Conservation (phyloP, 805 yeast species). For the Kluyveromyces siamensis region DNA sequence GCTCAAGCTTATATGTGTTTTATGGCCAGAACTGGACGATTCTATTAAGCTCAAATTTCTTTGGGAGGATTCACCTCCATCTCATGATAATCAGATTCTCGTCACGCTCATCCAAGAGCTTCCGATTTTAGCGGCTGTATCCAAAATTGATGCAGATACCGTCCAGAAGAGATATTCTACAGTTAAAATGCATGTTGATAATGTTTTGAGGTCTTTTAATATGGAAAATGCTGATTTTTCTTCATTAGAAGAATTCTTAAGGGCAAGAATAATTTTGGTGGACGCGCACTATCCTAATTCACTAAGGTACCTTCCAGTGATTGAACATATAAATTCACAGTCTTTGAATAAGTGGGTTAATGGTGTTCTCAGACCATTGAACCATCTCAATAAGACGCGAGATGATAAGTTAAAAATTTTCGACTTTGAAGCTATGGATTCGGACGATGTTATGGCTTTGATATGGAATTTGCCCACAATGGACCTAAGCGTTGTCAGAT, state of each 20-base stretch:
- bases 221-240: constrained; percentile 2
- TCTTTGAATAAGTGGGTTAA: constrained; percentile 19
- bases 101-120: constrained; percentile 14
- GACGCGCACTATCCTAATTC: constrained; percentile 15
- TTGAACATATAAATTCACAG: not conserved
- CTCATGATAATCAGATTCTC: constrained; percentile 21
- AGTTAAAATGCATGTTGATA: constrained; percentile 10
- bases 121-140: constrained; percentile 13
- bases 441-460: constrained; percentile 8
- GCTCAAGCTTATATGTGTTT: constrained; percentile 16
- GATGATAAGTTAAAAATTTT: constrained; percentile 8
- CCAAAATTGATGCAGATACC: constrained; percentile 15
- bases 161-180: constrained; percentile 8
- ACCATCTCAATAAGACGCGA: constrained; percentile 16
- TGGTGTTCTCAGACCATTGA: constrained; percentile 23
- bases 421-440: constrained; percentile 16
- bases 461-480: constrained; percentile 6
- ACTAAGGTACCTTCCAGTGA: constrained; percentile 14
- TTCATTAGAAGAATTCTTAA: constrained; percentile 12
- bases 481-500: constrained; percentile 1
- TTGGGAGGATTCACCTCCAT: constrained; percentile 5
- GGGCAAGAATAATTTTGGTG: constrained; percentile 17
- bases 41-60: constrained; percentile 13
- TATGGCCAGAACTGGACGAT: constrained; percentile 27
- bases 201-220: constrained; percentile 3